Conservation (phyloP, 2,329 filamentous ascomycete genomes). For the Blastomyces percursus region DNA sequence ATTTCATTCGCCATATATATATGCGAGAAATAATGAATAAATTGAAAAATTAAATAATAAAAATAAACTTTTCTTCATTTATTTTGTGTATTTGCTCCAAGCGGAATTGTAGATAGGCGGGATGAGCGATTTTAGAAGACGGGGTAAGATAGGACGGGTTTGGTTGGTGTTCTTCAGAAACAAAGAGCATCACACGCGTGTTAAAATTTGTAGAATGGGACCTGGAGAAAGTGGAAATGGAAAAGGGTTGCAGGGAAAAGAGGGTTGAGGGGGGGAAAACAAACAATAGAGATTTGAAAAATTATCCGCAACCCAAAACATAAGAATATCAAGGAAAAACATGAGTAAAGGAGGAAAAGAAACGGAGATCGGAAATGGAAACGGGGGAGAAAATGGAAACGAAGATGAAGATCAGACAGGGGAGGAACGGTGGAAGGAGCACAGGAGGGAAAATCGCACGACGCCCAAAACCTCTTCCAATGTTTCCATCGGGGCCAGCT, state of each 20-base stretch:
- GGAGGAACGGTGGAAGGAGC: background rate
- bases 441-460: background rate
- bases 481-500: background rate
- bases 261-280: background rate
- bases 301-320: constrained; percentile 1
- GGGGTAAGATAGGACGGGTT: background rate
- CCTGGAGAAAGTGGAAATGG: background rate
- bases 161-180: background rate
- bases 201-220: background rate
- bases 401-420: background rate
- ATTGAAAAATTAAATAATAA: background rate
- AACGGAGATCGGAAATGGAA: background rate
- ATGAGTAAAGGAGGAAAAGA: background rate
- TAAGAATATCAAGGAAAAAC: background rate
- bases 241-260: background rate
- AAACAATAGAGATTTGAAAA: constrained; percentile 5
- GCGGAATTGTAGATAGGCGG: background rate
- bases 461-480: background rate
- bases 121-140: background rate
- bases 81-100: background rate
- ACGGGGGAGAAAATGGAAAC: background rate
- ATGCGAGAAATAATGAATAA: background rate
- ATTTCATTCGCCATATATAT: background rate
- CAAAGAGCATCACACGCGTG: background rate
- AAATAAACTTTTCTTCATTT: constrained; percentile 5